A percentile compares a stretch with the other conserved stretches of the same genome.
Evolutionary conservation across 2,329 filamentous ascomycete genomes (phyloP).

Genomic region (Monosporascus sp.): DNA sequence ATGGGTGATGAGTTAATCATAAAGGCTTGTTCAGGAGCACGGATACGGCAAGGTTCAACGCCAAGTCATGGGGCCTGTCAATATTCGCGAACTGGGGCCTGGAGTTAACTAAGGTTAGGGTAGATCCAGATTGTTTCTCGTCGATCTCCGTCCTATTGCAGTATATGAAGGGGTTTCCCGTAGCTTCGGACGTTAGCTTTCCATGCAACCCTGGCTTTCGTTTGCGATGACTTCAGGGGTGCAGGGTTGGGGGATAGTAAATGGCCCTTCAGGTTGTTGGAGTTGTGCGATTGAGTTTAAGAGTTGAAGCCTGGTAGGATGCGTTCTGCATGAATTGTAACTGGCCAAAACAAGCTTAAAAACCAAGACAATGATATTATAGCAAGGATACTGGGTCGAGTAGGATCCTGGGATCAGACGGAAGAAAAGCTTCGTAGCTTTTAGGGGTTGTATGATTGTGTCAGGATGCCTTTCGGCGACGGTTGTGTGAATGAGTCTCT

Average conservation of each 20-base stretch:
- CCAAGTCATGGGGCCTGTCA: not conserved
- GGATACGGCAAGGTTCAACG: not conserved
- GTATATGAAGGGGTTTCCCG: conserved; percentile 15
- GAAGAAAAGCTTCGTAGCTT: conserved; percentile 40
- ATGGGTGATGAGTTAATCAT: conserved; percentile 33
- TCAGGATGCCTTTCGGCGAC: too few species aligned
- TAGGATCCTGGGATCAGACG: conserved; percentile 35
- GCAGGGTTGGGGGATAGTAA: too few species aligned
- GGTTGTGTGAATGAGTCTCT: conserved; percentile 6
- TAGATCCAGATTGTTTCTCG: conserved; percentile 18
- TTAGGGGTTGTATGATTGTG: conserved; percentile 31
- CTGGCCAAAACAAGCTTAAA: conserved; percentile 3
- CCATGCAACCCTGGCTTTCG: conserved; percentile 34
- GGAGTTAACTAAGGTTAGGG: conserved; percentile 20
- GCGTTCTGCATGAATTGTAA: too few species aligned
- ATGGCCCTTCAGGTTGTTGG: too few species aligned
- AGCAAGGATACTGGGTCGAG: conserved; percentile 16
- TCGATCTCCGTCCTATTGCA: conserved; percentile 9
- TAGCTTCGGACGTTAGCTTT: conserved; percentile 33
- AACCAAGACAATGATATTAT: conserved; percentile 7
- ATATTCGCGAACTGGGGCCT: not conserved
- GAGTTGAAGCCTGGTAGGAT: too few species aligned
- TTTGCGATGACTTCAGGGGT: conserved; percentile 21
- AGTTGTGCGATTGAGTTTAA: too few species aligned
- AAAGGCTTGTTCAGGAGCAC: conserved; percentile 18